phyloP scores from a whole-genome alignment of 2,329 filamentous ascomycete genomes.

The Fusarium lateritium region DNA sequence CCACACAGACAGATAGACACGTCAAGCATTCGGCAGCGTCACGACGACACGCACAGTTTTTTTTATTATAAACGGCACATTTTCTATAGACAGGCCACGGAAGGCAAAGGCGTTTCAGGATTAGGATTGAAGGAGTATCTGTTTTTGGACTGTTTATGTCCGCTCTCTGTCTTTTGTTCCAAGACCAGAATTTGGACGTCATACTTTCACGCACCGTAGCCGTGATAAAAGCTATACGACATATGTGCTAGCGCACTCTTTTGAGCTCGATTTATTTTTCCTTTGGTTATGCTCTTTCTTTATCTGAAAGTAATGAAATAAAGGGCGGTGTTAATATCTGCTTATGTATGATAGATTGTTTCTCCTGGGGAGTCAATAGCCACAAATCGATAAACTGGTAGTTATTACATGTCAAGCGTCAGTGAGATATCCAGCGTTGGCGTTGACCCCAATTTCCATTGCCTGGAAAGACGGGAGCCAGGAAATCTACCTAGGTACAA shows the following conservation, averaged over 20 bases:
- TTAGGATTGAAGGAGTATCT: slow-evolving; percentile 7
- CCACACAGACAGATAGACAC: slow-evolving; percentile 34
- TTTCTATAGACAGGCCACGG: slow-evolving; percentile 36
- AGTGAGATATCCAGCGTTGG: not conserved
- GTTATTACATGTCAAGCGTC: too few species aligned
- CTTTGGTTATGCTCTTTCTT: slow-evolving; percentile 2
- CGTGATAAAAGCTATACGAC: slow-evolving; percentile 1
- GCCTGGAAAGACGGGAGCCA: not conserved
- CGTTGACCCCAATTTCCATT: not conserved
- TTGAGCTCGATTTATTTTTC: slow-evolving; percentile 12
- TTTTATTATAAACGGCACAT: slow-evolving; percentile 27
- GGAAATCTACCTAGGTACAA: slow-evolving; percentile 2
- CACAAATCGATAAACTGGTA: not conserved
- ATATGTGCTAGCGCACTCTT: slow-evolving; percentile 2
- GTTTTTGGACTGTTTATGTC: slow-evolving; percentile 16
- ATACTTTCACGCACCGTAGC: not conserved
- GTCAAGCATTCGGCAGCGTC: slow-evolving; percentile 33
- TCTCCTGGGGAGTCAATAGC: not conserved
- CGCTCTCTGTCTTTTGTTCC: not conserved
- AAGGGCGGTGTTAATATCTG: not conserved
- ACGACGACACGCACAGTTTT: slow-evolving; percentile 44
- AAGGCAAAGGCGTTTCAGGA: slow-evolving; percentile 29
- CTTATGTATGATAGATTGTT: slow-evolving; percentile 20
- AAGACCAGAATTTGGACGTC: not conserved
- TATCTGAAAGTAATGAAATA: slow-evolving; percentile 11